phyloP scores from a whole-genome alignment of 345 rosid genomes.

The Citrus maxima region DNA sequence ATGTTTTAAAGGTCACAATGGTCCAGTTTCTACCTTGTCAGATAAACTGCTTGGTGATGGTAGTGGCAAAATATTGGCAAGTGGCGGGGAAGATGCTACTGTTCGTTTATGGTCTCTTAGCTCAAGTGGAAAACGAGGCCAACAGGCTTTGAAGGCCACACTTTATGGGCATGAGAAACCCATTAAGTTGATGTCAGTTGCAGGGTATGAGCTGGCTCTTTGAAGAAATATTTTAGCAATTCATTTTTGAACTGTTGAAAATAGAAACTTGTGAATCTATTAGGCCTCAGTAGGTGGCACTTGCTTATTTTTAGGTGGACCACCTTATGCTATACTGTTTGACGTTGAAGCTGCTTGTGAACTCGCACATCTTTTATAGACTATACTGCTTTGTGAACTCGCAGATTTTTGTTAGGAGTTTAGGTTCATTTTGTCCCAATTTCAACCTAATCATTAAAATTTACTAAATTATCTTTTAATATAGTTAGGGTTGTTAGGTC shows the following conservation, averaged over 20 bases:
- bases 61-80: constrained; percentile 44
- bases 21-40: constrained; percentile 55
- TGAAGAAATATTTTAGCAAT: constrained; percentile 5
- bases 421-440: background rate
- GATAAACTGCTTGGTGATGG: constrained; percentile 57
- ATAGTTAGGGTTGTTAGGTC: background rate
- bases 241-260: constrained; percentile 4
- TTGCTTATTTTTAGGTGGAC: background rate
- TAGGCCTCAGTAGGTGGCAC: background rate
- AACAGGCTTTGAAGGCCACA: constrained; percentile 57
- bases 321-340: background rate
- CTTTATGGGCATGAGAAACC: constrained; percentile 62
- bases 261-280: background rate
- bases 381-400: background rate
- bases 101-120: constrained; percentile 68
- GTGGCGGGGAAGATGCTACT: constrained; percentile 74
- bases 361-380: background rate
- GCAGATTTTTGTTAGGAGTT: background rate
- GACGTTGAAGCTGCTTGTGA: background rate
- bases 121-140: constrained; percentile 56
- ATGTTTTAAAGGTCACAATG: constrained; percentile 56
- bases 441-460: background rate
- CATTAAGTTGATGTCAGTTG: constrained; percentile 52
- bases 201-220: constrained; percentile 42
- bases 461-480: background rate